Base-by-base conservation (phyloP, 2,329 filamentous ascomycete genomes). In the Chrysoporthe deuterocubensis region DNA sequence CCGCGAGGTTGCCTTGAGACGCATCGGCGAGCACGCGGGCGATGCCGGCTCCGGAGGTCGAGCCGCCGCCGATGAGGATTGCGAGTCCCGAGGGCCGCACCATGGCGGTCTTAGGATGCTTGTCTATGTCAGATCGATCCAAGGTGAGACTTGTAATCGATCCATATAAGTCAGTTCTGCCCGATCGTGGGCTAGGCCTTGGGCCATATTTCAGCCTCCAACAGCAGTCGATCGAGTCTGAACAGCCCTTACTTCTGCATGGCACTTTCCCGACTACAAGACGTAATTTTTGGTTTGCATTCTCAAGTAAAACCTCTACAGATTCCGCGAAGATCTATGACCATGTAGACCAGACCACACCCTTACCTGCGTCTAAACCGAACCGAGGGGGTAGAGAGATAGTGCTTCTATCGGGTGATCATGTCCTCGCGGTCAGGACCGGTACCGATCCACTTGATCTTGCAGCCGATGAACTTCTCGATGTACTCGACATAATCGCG, bases 361-460 rank as follows among this genome's bases (percentile, higher is more conserved):
- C 63, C 64, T 34, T 26, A 54, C 56, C 64, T 43, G 48, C 44
- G 34, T 43, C 26, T 44, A 43, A 43, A 21, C 37, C 37, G 14
- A 34, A 42, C 54, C 54, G 26, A 26, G 0, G 26, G 26, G 26
- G 26, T 26, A 26, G 26, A 26, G 26, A 26, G 26, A 26, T 26
- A 26, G 26, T 2, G 26, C 26, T 26, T 26, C 26, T 26, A 26
- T 26, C 26, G 26, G 26, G 26, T 26, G 26, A 26, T 26, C 26
- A 26, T 26, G 26, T 26, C 26, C 26, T 26, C 87, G 67, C 89
- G 82, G 59, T 84, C 86, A 50, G 88, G 89, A 7, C 89, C 89
- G 26, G 89, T 90, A 58, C 90, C 90, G 73, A 92, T 88, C 77
- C 85, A 91, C 76, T 85, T 85, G 71, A 90, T 74, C 83, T 84